These are phyloP conservation scores for Xylaria venustula DNA, from an alignment of 495 filamentous ascomycete species.

Conservation along the genomic window DNA sequence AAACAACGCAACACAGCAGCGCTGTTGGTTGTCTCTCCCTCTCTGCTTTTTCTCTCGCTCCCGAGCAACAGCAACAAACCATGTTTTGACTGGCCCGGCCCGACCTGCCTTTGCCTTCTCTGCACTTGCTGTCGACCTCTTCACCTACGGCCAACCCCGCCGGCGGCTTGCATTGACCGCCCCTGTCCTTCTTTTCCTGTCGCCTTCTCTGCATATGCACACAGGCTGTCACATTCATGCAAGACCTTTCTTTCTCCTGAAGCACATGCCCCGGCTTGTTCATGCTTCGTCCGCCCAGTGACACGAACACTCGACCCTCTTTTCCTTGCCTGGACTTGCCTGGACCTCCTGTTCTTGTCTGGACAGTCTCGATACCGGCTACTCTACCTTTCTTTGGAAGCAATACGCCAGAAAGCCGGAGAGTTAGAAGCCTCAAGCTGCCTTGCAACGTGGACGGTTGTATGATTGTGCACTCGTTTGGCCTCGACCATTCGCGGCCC, in stretches of 20 bases:
- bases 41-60: background rate
- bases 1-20: background rate
- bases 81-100: background rate
- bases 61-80: constrained; percentile 23
- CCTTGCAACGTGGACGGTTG: constrained; percentile 10
- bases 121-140: constrained; percentile 11
- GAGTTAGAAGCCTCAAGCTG: background rate
- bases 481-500: background rate
- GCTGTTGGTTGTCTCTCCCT: background rate
- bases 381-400: background rate
- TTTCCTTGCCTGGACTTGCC: too few relatives aligned
- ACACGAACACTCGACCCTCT: constrained; percentile 16
- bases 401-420: background rate
- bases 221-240: constrained; percentile 22
- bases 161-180: constrained; percentile 29
- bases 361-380: background rate
- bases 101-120: background rate
- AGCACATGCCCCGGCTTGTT: constrained; percentile 16
- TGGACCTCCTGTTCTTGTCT: background rate
- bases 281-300: constrained; percentile 9
- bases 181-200: constrained; percentile 28
- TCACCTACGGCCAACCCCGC: constrained; percentile 8
- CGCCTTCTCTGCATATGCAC: constrained; percentile 16
- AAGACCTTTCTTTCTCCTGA: constrained; percentile 18
- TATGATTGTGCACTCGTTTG: background rate